Evolutionary conservation across 495 filamentous ascomycete species (phyloP).

Genomic region (Aspergillus bertholletiae): DNA sequence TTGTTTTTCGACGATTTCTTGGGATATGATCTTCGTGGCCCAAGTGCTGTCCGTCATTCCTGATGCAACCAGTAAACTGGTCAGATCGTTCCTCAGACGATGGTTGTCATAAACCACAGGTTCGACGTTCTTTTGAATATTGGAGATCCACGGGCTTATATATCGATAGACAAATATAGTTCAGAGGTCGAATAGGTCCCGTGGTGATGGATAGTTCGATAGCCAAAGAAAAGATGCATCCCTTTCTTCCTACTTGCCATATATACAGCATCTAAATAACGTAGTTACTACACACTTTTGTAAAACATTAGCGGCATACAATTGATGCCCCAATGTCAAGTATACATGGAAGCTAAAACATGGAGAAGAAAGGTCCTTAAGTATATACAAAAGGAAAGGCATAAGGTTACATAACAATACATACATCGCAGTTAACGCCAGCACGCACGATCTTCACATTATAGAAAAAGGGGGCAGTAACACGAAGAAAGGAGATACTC

Average conservation of each 20-base stretch:
- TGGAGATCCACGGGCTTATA: background rate
- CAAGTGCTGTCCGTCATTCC: background rate
- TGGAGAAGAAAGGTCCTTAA: background rate
- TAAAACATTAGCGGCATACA: background rate
- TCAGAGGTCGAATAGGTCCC: constrained; percentile 9
- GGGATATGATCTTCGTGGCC: constrained; percentile 1
- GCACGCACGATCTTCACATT: background rate
- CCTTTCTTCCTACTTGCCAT: no score
- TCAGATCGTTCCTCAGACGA: background rate
- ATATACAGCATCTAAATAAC: no score
- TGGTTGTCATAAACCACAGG: background rate
- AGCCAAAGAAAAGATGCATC: constrained; percentile 12
- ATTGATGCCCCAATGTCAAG: background rate
- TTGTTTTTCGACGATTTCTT: background rate
- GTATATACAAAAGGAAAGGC: constrained; percentile 4
- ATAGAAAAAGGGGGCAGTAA: background rate
- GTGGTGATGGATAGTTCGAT: constrained; percentile 9
- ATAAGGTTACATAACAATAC: constrained; percentile 14
- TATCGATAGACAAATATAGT: background rate
- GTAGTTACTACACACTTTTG: no score
- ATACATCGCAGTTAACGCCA: constrained; percentile 8
- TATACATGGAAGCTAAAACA: background rate
- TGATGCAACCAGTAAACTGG: background rate
- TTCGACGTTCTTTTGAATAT: background rate
- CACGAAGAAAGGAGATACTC: background rate